A percentile compares a stretch with the other conserved stretches of the same genome.
These are phyloP conservation scores for Fusarium longipes DNA, from an alignment of 2,329 filamentous ascomycete genomes.

Conservation along the genomic window DNA sequence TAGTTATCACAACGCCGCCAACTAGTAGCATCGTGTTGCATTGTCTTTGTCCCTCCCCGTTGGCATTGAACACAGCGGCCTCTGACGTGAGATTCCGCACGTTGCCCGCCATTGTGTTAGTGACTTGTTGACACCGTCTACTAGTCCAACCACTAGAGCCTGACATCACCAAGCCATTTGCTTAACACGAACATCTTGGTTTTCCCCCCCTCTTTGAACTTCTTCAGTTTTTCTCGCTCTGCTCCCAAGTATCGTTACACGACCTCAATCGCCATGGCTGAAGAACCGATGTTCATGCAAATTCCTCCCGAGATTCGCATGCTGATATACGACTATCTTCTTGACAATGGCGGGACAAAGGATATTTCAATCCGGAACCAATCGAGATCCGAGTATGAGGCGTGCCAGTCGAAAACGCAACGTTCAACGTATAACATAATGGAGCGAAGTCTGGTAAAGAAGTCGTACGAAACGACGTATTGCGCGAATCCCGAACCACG, in stretches of 20 bases:
- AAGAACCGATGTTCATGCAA: constrained; percentile 47
- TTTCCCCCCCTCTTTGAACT: neutral
- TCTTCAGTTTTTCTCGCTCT: neutral
- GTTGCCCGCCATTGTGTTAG: constrained; percentile 18
- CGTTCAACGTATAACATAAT: constrained; percentile 57
- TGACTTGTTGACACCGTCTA: constrained; percentile 19
- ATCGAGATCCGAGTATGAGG: constrained; percentile 43
- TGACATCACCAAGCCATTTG: constrained; percentile 20
- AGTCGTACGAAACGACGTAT: constrained; percentile 66
- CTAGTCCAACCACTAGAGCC: constrained; percentile 17
- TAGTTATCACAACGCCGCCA: constrained; percentile 16
- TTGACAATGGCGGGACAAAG: constrained; percentile 54
- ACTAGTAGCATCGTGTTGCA: neutral
- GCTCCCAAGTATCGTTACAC: neutral
- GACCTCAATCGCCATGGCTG: constrained; percentile 30
- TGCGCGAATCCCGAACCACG: constrained; percentile 36
- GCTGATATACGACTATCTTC: constrained; percentile 58
- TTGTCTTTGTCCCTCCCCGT: constrained; percentile 20
- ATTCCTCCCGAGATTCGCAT: constrained; percentile 57
- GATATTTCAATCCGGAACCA: constrained; percentile 56
- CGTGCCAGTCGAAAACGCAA: constrained; percentile 21
- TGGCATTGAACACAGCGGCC: constrained; percentile 6
- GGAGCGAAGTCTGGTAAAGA: constrained; percentile 54
- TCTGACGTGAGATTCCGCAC: constrained; percentile 38
- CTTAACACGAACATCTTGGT: constrained; percentile 3